Percentiles rank a stretch among this genome's conserved stretches.
Evolutionary conservation across 2,329 filamentous ascomycete genomes (phyloP).

Genomic region (Colletotrichum sublineola): DNA sequence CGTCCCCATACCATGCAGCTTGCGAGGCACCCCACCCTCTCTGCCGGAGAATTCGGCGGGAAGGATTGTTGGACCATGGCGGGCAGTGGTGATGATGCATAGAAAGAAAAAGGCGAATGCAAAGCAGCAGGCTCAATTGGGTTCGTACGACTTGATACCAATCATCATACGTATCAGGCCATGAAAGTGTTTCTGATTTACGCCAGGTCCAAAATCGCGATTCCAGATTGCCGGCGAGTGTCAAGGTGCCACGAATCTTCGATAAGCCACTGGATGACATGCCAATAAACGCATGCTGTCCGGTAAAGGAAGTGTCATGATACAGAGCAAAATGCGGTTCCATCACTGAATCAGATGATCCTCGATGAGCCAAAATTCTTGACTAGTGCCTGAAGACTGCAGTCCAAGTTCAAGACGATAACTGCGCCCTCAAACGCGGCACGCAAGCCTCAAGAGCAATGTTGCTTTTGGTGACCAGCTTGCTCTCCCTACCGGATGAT

Average conservation of each 20-base stretch:
- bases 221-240: background rate
- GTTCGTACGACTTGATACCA: background rate
- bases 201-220: no score
- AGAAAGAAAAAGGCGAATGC: conserved; percentile 4
- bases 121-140: background rate
- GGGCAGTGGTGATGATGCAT: conserved; percentile 9
- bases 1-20: conserved; percentile 18
- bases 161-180: conserved; percentile 13
- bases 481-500: conserved; percentile 8
- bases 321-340: background rate
- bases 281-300: background rate
- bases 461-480: conserved; percentile 18
- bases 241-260: background rate
- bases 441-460: background rate
- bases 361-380: background rate
- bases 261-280: conserved; percentile 1
- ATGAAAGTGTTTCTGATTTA: background rate
- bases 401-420: background rate
- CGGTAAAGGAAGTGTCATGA: background rate
- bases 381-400: conserved; percentile 10
- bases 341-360: background rate
- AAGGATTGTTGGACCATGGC: conserved; percentile 14
- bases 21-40: conserved; percentile 11
- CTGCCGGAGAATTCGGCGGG: conserved; percentile 19
- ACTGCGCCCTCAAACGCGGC: background rate